Evolutionary conservation across 768 basidiomycete species (phyloP).

Genomic region (Boletus pseudopeckii): DNA sequence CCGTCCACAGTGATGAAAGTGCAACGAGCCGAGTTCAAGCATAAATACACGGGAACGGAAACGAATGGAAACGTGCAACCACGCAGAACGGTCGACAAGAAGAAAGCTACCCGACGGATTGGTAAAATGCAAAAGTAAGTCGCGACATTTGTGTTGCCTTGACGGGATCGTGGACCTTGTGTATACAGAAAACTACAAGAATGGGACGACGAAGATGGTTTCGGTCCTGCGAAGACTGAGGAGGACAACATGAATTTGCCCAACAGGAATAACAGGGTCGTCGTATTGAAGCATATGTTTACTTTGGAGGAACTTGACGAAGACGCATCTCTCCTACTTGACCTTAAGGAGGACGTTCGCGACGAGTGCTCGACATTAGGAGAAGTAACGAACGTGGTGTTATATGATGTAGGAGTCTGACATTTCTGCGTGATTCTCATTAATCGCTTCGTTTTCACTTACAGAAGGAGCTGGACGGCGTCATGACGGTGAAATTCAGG

Average conservation of each 20-base stretch:
- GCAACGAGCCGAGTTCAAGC: conserved; percentile 70
- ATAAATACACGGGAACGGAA: conserved; percentile 52
- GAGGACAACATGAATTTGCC: conserved; percentile 45
- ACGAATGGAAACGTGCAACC: conserved; percentile 43
- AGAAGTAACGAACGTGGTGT: conserved; percentile 90
- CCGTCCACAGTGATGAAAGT: conserved; percentile 70
- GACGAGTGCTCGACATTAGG: conserved; percentile 89
- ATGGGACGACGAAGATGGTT: conserved; percentile 94
- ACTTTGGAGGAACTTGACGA: conserved; percentile 79
- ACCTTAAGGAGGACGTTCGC: conserved; percentile 94
- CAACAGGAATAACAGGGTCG: conserved; percentile 69
- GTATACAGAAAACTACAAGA: conserved; percentile 76
- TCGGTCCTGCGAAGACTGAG: conserved; percentile 65
- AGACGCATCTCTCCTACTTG: conserved; percentile 80
- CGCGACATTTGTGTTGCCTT: neutral
- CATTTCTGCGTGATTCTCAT: neutral
- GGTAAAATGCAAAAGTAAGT: conserved; percentile 83
- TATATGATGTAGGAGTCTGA: conserved; percentile 79
- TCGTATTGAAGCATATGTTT: conserved; percentile 96
- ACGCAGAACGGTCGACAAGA: conserved; percentile 70
- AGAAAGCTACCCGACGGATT: conserved; percentile 68
- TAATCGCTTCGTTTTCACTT: conserved; percentile 2
- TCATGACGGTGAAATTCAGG: conserved; percentile 96
- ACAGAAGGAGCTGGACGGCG: conserved; percentile 87
- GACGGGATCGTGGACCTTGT: neutral